phyloP scores from a whole-genome alignment of 2,329 filamentous ascomycete species.

The Neofusicoccum ribis region DNA sequence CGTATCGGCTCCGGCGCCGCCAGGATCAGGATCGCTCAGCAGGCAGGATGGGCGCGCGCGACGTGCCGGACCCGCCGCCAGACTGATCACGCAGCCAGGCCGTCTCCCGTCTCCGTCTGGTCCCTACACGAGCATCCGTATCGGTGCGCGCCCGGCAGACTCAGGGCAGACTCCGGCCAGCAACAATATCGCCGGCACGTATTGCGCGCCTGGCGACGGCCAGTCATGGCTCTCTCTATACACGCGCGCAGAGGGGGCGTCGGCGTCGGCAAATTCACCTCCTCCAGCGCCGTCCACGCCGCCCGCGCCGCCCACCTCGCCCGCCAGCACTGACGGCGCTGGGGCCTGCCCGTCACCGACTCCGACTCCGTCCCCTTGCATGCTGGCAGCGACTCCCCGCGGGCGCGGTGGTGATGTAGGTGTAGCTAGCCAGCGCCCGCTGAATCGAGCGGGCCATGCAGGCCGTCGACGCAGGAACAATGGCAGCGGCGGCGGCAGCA shows the following conservation, averaged over 20 bases:
- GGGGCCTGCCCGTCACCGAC: conserved; percentile 13
- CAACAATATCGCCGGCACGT: conserved; percentile 12
- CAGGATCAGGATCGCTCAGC: conserved; percentile 13
- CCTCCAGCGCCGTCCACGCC: neutral
- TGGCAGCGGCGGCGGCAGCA: conserved; percentile 1
- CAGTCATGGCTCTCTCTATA: neutral
- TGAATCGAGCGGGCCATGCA: conserved; percentile 14
- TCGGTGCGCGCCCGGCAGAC: neutral
- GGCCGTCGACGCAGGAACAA: conserved; percentile 15
- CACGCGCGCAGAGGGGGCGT: neutral
- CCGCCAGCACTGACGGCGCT: conserved; percentile 8
- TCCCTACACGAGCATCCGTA: neutral
- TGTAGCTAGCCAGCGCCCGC: conserved; percentile 6
- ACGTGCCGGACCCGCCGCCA: conserved; percentile 10
- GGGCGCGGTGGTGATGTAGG: conserved; percentile 9
- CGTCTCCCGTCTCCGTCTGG: neutral
- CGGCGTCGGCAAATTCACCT: conserved; percentile 14
- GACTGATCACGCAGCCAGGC: conserved; percentile 9
- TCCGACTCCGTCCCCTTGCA: conserved; percentile 13
- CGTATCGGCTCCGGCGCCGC: conserved; percentile 9
- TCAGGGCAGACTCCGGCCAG: conserved; percentile 8
- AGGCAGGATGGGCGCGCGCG: conserved; percentile 9
- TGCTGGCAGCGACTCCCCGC: neutral
- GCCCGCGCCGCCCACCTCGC: neutral
- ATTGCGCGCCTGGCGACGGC: neutral